Evolutionary conservation across 2,329 filamentous ascomycete species (phyloP).

Genomic region (Pseudovirgaria hyperparasitica): DNA sequence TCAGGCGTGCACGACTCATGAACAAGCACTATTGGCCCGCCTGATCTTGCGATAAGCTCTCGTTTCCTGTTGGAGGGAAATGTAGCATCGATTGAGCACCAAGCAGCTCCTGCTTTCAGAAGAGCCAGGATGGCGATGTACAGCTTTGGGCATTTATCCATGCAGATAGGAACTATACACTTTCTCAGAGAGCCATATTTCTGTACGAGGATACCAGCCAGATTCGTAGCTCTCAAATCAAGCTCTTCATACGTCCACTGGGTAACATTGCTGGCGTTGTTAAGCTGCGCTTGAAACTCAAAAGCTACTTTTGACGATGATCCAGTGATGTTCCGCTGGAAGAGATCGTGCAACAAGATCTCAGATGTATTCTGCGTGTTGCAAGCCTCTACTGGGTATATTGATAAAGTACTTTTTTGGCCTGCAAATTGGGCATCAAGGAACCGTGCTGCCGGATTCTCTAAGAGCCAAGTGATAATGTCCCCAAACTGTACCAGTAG

Average conservation of each 20-base stretch:
- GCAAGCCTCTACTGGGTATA: no score
- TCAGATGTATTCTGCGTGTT: no score
- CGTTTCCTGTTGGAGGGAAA: slow-evolving; percentile 14
- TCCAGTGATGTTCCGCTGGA: no score
- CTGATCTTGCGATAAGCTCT: slow-evolving; percentile 22
- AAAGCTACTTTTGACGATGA: no score
- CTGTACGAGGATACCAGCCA: slow-evolving; percentile 18
- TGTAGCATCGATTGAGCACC: slow-evolving; percentile 27
- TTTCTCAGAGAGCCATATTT: slow-evolving; percentile 12
- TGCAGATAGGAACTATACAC: slow-evolving; percentile 21
- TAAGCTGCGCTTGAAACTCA: no score
- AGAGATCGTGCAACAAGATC: no score
- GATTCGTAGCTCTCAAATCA: slow-evolving; percentile 18
- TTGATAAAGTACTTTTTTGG: no score
- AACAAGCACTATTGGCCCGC: no score
- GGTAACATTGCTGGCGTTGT: no score
- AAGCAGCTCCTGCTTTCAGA: slow-evolving; percentile 30
- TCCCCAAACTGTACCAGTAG: slow-evolving; percentile 4
- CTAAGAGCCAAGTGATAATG: slow-evolving; percentile 8
- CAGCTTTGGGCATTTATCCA: slow-evolving; percentile 23
- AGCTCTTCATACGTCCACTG: slow-evolving; percentile 21
- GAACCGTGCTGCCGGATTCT: slow-evolving; percentile 11
- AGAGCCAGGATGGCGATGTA: slow-evolving; percentile 30
- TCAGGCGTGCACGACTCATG: no score
- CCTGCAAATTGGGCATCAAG: slow-evolving; percentile 8